Base-by-base conservation (phyloP, 352 stramenopile species). In the Phytophthora pinifolia region DNA sequence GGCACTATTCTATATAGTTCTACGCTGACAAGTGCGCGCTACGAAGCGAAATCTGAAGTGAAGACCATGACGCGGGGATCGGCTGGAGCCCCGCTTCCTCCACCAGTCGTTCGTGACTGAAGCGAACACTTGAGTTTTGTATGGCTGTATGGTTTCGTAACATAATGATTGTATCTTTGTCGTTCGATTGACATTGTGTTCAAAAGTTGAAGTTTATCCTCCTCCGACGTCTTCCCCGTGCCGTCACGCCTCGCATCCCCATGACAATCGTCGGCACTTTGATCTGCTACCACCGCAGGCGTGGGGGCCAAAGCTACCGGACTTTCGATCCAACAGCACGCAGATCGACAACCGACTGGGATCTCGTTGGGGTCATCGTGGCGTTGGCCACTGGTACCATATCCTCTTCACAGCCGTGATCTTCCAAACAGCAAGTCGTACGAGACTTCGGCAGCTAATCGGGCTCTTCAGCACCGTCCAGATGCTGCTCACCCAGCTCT, bases 341-440 rank as follows among this genome's bases (percentile, higher is more conserved):
- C 10, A 54, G 22, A 33, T 55, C 7, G 47, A 47, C 30, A 32
- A 25, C n/a, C 13, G 25, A 12, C 15, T 41, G 4, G 14, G 65
- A 78, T 42, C 27, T 68, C 1, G 54, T 56, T 1, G 41, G 36
- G 3, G 55, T 60, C 35, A 44, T 36, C n/a, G 32, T 27, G 46
- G 53, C 1, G 59, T 55, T 3, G 34, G 48, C 4, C 65, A 74
- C 27, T 34, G 67, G 1, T 72, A 72, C 47, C 69, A 78, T 46
- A 44, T 66, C 8, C 46, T 74, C 0, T 78, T 74, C 47, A 60
- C 54, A 0, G 47, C 33, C 4, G 51, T 49, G 32, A 70, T 48
- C 29, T 41, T 78, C 0, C 64, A 78, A 39, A 70, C 53, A 20
- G 36, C 65, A 69, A 71, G 34, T 70, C 69, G 8, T 13, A 45